Evolutionary conservation across 2,329 filamentous ascomycete species (phyloP), one percentile per base, ranked within the genome.

Genomic region (Albifimbria verrucaria): DNA sequence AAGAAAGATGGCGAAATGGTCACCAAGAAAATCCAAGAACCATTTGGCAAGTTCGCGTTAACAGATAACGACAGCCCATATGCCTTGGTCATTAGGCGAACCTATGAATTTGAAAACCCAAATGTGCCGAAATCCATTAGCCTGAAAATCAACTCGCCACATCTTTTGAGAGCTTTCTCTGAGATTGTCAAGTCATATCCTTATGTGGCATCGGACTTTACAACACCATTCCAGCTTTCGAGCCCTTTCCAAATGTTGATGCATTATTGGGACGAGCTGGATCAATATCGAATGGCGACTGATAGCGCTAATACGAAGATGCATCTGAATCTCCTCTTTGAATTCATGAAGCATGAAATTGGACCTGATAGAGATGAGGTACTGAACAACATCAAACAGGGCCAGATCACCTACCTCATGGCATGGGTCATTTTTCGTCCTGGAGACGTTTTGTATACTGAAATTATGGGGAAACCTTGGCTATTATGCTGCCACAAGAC

Each of bases 1-100:
- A 47, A 47, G 23, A 47, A 47, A n/a, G 44, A 47, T 47, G 44
- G 44, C 15, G 44, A 47, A 18, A 47, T 47, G 21, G 44, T 47
- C 44, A 26, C 23, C 9, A 47, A 47, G 17, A 47, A 26, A n/a
- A 47, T 47, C 22, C 20, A 23, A 21, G 44, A 47, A 9, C 20
- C 44, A 12, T 47, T 47, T 47, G 44, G 44, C 9, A 47, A 47
- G 26, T 26, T 18, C 7, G 11, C 21, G 5, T 4, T 47, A 3
- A 24, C 21, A 47, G 44, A 24, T 26, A 23, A 22, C 7, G 44
- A 47, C 18, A 47, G 44, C 23, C 44, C 44, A 12, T 47, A 24
- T 18, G 44, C 44, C 7, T 23, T 47, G 15, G 44, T 47, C 3
- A 47, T 47, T n/a, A 47, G 26, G 15, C 44, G 44, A 26, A 47